Conservation (phyloP, 2,329 filamentous ascomycete genomes). For the Aspergillus sp. region DNA sequence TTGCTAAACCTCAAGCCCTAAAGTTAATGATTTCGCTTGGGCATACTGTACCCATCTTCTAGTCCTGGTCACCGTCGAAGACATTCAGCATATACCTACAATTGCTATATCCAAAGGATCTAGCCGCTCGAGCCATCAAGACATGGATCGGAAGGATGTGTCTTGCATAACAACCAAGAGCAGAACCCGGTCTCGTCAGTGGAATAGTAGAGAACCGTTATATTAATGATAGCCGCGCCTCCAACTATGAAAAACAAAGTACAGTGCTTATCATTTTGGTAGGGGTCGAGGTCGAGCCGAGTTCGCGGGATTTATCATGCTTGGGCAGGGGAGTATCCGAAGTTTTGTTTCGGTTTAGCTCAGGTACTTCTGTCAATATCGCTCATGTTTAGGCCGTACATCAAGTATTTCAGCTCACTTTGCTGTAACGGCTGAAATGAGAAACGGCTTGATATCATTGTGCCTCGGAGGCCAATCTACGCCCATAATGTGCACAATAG, state of each 20-base stretch:
- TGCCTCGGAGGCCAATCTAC: not conserved
- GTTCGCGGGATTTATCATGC: not conserved
- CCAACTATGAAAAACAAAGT: not conserved
- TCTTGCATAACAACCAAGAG: not conserved
- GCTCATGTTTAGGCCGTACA: not conserved
- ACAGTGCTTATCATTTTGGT: constrained; percentile 5
- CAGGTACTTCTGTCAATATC: not conserved
- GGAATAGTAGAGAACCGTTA: not conserved
- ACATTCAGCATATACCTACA: too few relatives aligned
- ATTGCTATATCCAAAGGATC: not conserved
- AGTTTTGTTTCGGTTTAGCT: not conserved
- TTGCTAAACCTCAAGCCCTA: not conserved
- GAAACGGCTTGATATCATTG: not conserved
- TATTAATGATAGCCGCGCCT: not conserved
- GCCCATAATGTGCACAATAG: not conserved
- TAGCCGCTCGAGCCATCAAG: not conserved
- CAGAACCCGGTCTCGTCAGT: not conserved
- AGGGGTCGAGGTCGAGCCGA: not conserved
- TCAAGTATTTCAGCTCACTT: not conserved
- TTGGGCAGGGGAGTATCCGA: not conserved
- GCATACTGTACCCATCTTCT: not conserved
- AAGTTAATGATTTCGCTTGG: not conserved
- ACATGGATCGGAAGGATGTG: not conserved
- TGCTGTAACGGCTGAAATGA: not conserved
- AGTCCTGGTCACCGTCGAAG: not conserved